Evolutionary conservation across 352 stramenopile genomes (phyloP).

Genomic region (Phytophthora chlamydospora): DNA sequence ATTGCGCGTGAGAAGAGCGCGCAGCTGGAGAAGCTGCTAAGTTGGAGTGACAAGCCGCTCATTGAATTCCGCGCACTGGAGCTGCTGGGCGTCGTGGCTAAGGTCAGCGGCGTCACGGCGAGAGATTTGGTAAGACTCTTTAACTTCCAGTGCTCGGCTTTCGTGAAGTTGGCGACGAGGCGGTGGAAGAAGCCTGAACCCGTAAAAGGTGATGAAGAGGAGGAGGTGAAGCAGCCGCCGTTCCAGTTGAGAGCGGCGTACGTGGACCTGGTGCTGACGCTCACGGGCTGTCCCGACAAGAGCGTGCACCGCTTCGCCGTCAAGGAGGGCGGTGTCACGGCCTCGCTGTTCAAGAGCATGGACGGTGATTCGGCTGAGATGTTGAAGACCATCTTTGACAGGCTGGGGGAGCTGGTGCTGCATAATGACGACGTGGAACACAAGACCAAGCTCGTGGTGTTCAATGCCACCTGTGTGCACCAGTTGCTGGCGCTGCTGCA

Average conservation of each 20-base stretch:
- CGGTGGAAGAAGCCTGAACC: constrained; percentile 63
- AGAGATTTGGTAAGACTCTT: constrained; percentile 82
- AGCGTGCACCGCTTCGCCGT: constrained; percentile 83
- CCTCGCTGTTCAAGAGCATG: constrained; percentile 79
- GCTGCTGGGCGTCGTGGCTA: constrained; percentile 54
- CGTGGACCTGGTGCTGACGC: constrained; percentile 62
- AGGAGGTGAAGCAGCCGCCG: constrained; percentile 27
- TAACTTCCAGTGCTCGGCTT: constrained; percentile 72
- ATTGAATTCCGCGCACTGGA: constrained; percentile 78
- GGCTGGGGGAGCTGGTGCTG: constrained; percentile 59
- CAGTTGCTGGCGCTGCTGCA: constrained; percentile 76
- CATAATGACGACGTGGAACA: constrained; percentile 54
- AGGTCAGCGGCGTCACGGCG: constrained; percentile 46
- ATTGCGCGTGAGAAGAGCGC: constrained; percentile 73
- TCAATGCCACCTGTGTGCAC: constrained; percentile 66
- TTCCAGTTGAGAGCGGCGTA: constrained; percentile 78
- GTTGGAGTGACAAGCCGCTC: constrained; percentile 86
- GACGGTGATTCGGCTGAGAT: constrained; percentile 72
- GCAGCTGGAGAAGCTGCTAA: constrained; percentile 72
- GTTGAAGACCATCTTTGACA: constrained; percentile 51
- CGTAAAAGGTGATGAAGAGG: constrained; percentile 16
- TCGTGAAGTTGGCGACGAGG: constrained; percentile 61
- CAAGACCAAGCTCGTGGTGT: constrained; percentile 67
- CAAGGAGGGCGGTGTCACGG: constrained; percentile 70
- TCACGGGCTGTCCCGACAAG: constrained; percentile 68